phyloP scores from a whole-genome alignment of 2,329 filamentous ascomycete genomes.

The Aspergillus sp. region DNA sequence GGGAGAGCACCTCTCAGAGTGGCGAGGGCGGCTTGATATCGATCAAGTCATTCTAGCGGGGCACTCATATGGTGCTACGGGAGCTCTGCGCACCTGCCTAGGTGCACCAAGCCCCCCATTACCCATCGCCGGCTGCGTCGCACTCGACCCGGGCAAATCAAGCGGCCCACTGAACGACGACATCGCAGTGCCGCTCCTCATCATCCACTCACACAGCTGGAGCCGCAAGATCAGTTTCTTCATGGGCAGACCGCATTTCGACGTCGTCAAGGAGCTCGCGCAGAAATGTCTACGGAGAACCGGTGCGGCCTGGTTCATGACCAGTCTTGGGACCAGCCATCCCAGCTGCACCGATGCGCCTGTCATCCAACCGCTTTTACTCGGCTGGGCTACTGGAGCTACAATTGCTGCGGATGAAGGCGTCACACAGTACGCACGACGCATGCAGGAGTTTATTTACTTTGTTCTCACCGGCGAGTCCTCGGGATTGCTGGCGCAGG shows the following conservation, averaged over 20 bases:
- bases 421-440: neutral
- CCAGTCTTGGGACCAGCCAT: neutral
- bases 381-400: neutral
- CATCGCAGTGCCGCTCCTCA: neutral
- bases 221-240: neutral
- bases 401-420: neutral
- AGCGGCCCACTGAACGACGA: neutral
- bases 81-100: neutral
- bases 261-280: neutral
- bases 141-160: neutral
- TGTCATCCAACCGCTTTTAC: neutral
- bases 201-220: slow-evolving; percentile 1
- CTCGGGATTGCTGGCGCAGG: neutral
- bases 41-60: neutral
- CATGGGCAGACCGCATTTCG: neutral
- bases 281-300: neutral
- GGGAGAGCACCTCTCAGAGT: neutral
- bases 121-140: neutral
- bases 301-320: neutral
- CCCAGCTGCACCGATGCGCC: neutral
- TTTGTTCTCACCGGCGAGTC: neutral
- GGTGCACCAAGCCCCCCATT: neutral
- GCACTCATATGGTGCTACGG: neutral
- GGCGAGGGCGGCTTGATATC: neutral
- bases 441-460: neutral